A percentile compares a stretch with the other conserved stretches of the same genome.
Conservation (phyloP, 495 filamentous ascomycete genomes). For the Xylaria intraflava region DNA sequence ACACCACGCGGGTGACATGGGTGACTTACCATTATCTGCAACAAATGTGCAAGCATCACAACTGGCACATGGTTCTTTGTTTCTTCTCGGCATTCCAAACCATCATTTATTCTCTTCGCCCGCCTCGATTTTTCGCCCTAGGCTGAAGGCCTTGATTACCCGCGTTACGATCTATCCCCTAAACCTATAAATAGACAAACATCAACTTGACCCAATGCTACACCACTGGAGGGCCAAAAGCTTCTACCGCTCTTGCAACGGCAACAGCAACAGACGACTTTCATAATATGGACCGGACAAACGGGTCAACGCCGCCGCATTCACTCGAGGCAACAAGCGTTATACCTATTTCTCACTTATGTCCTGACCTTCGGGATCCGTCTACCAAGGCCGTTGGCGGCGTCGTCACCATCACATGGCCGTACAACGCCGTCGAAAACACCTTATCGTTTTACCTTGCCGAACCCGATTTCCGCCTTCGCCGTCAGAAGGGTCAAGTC, state of each 20-base stretch:
- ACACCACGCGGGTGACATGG: too few relatives aligned
- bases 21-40: too few relatives aligned
- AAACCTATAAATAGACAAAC: neutral
- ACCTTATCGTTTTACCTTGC: conserved; percentile 70
- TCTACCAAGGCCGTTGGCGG: conserved; percentile 41
- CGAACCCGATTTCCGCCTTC: conserved; percentile 81
- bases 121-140: too few relatives aligned
- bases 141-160: too few relatives aligned
- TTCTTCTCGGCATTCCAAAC: too few relatives aligned
- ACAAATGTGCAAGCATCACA: too few relatives aligned
- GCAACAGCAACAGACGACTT: conserved; percentile 16
- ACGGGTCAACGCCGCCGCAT: conserved; percentile 9
- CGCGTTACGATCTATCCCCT: neutral
- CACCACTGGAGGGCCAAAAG: neutral
- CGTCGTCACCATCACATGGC: conserved; percentile 82
- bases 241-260: conserved; percentile 8
- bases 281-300: conserved; percentile 18
- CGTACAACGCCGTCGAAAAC: conserved; percentile 69
- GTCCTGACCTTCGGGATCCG: conserved; percentile 44
- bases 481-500: conserved; percentile 73
- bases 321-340: conserved; percentile 19
- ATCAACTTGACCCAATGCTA: neutral
- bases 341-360: conserved; percentile 62
- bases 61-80: too few relatives aligned
- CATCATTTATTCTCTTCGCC: too few relatives aligned